These are phyloP conservation scores for Lenzites betulinus DNA, from an alignment of 768 basidiomycete species.

Conservation along the genomic window DNA sequence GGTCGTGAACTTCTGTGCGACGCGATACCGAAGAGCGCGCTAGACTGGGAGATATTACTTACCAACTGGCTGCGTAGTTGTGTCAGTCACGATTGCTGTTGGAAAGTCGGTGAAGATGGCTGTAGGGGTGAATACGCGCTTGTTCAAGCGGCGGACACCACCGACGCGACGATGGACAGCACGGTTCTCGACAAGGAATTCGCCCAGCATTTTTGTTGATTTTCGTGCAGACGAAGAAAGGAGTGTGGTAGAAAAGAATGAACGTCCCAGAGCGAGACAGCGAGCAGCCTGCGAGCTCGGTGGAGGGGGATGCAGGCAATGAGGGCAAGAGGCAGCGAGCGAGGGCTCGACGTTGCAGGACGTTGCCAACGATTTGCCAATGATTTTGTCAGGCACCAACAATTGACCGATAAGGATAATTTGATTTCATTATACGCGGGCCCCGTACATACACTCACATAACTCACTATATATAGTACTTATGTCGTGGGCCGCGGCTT, in stretches of 20 bases:
- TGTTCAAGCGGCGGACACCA: slow-evolving; percentile 14
- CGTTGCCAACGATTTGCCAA: slow-evolving; percentile 8
- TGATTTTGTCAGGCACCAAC: slow-evolving; percentile 13
- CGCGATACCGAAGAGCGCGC: too few relatives aligned
- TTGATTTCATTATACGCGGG: too few relatives aligned
- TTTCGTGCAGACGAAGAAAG: slow-evolving; percentile 4
- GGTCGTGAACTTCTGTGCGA: too few relatives aligned
- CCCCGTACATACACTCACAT: too few relatives aligned
- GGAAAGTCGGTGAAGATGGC: slow-evolving; percentile 2
- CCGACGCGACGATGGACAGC: slow-evolving; percentile 20
- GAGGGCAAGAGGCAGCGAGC: slow-evolving; percentile 4
- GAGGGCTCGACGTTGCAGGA: not conserved
- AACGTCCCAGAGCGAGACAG: slow-evolving; percentile 11
- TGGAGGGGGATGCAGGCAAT: not conserved
- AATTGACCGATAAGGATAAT: not conserved
- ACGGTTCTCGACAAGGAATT: slow-evolving; percentile 13
- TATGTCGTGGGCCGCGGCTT: too few relatives aligned
- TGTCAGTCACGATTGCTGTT: not conserved
- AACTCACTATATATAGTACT: too few relatives aligned
- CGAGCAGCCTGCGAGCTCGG: slow-evolving; percentile 17
- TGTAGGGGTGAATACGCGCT: slow-evolving; percentile 18
- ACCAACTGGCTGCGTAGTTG: not conserved
- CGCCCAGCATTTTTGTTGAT: slow-evolving; percentile 18
- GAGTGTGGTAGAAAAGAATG: slow-evolving; percentile 22
- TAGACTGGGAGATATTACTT: too few relatives aligned